Evolutionary conservation across 495 filamentous ascomycete genomes (phyloP), one percentile per base, ranked within the genome.

Genomic region (Aspergillus incahuasiensis): DNA sequence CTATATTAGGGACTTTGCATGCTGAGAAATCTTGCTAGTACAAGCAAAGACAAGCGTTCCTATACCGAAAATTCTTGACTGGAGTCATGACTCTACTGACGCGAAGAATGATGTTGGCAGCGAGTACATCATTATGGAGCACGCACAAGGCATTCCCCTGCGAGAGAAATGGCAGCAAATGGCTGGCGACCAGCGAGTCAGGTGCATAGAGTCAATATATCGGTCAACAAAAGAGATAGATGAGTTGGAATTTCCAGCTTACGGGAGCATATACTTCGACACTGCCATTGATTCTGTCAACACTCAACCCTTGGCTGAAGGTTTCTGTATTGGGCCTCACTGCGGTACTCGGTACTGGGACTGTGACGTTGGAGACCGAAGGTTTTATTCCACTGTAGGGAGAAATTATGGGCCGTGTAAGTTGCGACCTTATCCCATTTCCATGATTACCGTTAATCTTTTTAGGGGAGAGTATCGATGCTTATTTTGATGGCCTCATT

Each of bases 51-150:
- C 72, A 5, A 66, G 40, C 15, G 68, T 75, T 28, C 72, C 72
- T 6, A 72, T 76, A 32, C 74, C 70, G 12, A 68, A 59, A 56
- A 68, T 77, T 34, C 67, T 76, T 19, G 74, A 71, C 52, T 77
- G 73, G 68, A 72, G 60, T 41, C 6, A 55, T 25, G 54, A 63
- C 42, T 39, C 44, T 35, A 62, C 63, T 38, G 61, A 70, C 48
- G 32, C 42, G 8, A 55, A 52, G n/a, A 77, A 73, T 47, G 15
- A 51, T 34, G 61, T 74, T 59, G 72, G 74, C 20, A 67, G 54
- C 44, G 73, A 79, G 60, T 76, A 79, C 57, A 76, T 77, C 22
- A 74, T 79, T 35, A 73, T 71, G 65, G 69, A 76, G 46, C 63
- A 74, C 63, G 67, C 64, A 6, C 13, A 48, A 40, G 76, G 76